A percentile compares a stretch with the other conserved stretches of the same genome.
Evolutionary conservation across 441 rosid genomes (phyloP).

Genomic region (Jatropha multifida): DNA sequence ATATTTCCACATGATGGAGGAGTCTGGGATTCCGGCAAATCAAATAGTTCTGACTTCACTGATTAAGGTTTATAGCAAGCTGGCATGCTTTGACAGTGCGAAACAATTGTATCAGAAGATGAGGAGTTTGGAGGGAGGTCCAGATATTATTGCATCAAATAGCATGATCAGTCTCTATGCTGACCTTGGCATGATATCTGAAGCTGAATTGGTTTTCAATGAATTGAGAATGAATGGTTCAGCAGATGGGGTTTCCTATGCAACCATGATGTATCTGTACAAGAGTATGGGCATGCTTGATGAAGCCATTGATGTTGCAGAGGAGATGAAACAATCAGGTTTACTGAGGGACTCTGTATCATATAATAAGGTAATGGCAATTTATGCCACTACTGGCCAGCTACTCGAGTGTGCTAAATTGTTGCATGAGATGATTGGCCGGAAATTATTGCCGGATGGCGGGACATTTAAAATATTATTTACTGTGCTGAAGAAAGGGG

Average conservation of each 20-base stretch:
- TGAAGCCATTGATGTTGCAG: slow-evolving; percentile 76
- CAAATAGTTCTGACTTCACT: slow-evolving; percentile 73
- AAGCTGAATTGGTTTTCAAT: slow-evolving; percentile 65
- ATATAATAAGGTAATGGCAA: slow-evolving; percentile 72
- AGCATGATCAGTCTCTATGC: slow-evolving; percentile 76
- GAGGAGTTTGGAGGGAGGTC: slow-evolving; percentile 59
- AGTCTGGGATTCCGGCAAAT: slow-evolving; percentile 55
- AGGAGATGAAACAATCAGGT: slow-evolving; percentile 77
- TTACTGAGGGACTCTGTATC: slow-evolving; percentile 57
- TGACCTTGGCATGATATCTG: slow-evolving; percentile 71
- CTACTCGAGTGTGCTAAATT: slow-evolving; percentile 63
- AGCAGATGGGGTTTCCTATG: slow-evolving; percentile 70
- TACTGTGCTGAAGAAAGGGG: slow-evolving; percentile 69
- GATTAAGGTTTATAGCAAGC: slow-evolving; percentile 77
- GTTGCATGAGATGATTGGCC: slow-evolving; percentile 67
- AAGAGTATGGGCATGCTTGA: slow-evolving; percentile 87
- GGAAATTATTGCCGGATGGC: slow-evolving; percentile 58
- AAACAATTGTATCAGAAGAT: slow-evolving; percentile 60
- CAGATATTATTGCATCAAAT: slow-evolving; percentile 75
- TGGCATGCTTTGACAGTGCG: slow-evolving; percentile 74
- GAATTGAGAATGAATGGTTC: slow-evolving; percentile 52
- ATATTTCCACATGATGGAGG: slow-evolving; percentile 63
- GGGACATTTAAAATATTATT: slow-evolving; percentile 65
- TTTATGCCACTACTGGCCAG: slow-evolving; percentile 67
- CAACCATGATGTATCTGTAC: slow-evolving; percentile 79